Evolutionary conservation across 225 moss, liverwort and hornwort species (phyloP), one percentile per base, ranked within the genome.

Genomic region (Physcomitrium patens): DNA sequence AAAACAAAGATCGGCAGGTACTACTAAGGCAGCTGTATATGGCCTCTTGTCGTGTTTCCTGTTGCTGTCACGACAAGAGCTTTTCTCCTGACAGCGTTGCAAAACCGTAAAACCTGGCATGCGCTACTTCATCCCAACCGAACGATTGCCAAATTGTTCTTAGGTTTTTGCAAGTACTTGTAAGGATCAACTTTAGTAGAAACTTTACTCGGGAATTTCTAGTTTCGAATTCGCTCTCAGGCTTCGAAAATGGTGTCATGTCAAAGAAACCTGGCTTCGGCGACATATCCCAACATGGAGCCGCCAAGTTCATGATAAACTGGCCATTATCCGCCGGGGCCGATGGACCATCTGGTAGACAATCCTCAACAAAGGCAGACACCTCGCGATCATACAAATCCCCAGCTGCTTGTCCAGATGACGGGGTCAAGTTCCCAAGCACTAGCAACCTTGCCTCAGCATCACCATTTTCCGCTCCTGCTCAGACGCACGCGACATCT

Each of bases 361-460:
- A 78, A 14, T 68, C 53, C 15, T 70, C 69, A 42, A 77, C 69
- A 15, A 82, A 79, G 9, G 70, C 66, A 12, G 70, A 74, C 4
- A 82, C 66, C 27, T 77, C 79, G 9, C 18, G 44, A 13, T 83
- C 67, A 12, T 42, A 52, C 60, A 61, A 49, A 28, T 24, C 31
- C 7, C 31, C 73, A 24, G 41, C 62, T 62, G 73, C 73, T 12
- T 55, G 68, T 3, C 26, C 65, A 10, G 54, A 4, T 7, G 31
- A 37, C 31, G 31, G 31, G 2, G 31, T 37, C 31, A 4, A 37
- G 31, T 37, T 37, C 31, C 31, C 31, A 2, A 27, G 8, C 9
- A 54, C 12, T 51, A 17, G 7, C 12, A 61, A 20, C 50, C 77
- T 10, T 46, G 63, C 9, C 61, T 65, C 0, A 63, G 10, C 12